A percentile compares a stretch with the other conserved stretches of the same genome.
These are phyloP conservation scores for Euphrasia confusa DNA, from an alignment of 257 asterid genomes.

Conservation along the genomic window DNA sequence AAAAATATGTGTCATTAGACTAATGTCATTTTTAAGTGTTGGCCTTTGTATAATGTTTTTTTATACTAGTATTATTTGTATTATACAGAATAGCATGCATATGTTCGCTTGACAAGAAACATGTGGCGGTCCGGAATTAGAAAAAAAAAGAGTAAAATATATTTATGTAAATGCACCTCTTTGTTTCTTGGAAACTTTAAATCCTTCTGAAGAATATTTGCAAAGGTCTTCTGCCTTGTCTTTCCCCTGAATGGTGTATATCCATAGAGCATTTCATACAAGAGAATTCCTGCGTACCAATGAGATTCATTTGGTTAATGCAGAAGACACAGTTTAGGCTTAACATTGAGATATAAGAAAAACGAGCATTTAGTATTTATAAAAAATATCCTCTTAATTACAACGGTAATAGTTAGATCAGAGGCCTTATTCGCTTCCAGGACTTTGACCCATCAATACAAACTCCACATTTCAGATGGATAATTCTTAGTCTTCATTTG, in stretches of 20 bases:
- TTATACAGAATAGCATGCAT: too few relatives aligned
- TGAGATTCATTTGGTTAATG: slow-evolving; percentile 1
- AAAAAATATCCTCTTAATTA: too few relatives aligned
- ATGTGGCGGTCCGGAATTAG: background rate
- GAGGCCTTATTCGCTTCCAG: too few relatives aligned
- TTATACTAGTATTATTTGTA: too few relatives aligned
- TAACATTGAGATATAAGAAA: background rate
- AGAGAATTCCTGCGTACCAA: slow-evolving; percentile 61
- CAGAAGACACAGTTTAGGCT: background rate
- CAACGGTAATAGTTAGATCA: too few relatives aligned
- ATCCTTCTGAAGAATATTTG: slow-evolving; percentile 90
- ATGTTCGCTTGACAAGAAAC: background rate
- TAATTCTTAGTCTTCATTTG: too few relatives aligned
- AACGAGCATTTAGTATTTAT: background rate
- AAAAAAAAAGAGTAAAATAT: background rate
- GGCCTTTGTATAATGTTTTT: too few relatives aligned
- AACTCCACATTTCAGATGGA: too few relatives aligned
- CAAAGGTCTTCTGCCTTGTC: slow-evolving; percentile 94
- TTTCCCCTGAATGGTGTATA: slow-evolving; percentile 96
- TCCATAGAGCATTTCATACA: slow-evolving; percentile 92
- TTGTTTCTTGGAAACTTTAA: slow-evolving; percentile 79
- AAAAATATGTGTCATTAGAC: background rate
- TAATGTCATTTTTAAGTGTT: too few relatives aligned
- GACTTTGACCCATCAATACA: too few relatives aligned
- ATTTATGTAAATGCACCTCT: slow-evolving; percentile 42